These are phyloP conservation scores for Hemisphaericaspora nanyangensis DNA, from an alignment of 805 yeast species.

Conservation along the genomic window DNA sequence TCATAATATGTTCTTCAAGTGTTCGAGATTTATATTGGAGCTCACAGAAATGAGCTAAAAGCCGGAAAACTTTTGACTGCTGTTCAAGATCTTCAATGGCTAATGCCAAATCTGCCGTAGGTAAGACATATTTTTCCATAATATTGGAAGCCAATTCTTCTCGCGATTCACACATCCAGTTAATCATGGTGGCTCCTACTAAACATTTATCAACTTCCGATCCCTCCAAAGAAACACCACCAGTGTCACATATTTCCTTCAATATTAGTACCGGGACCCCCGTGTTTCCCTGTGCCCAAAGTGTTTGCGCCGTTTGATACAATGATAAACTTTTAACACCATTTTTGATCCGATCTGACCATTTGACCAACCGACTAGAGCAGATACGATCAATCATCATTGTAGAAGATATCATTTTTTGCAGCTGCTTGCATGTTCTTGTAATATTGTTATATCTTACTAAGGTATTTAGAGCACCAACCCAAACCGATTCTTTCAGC, in stretches of 20 bases:
- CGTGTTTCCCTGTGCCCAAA: slow-evolving; percentile 60
- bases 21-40: slow-evolving; percentile 48
- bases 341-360: slow-evolving; percentile 8
- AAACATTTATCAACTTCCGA: slow-evolving; percentile 19
- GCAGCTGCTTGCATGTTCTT: slow-evolving; percentile 33
- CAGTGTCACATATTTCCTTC: slow-evolving; percentile 17
- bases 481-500: slow-evolving; percentile 11
- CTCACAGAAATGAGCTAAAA: slow-evolving; percentile 73
- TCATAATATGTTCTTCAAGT: slow-evolving; percentile 42
- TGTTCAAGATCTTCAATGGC: slow-evolving; percentile 15
- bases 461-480: slow-evolving; percentile 34
- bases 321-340: slow-evolving; percentile 22
- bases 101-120: slow-evolving; percentile 26
- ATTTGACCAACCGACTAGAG: slow-evolving; percentile 12
- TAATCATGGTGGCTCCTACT: slow-evolving; percentile 45
- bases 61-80: slow-evolving; percentile 48
- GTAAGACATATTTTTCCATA: slow-evolving; percentile 52
- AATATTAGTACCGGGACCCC: slow-evolving; percentile 57
- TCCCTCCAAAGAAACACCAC: slow-evolving; percentile 12
- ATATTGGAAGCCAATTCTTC: slow-evolving; percentile 62
- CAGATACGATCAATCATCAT: slow-evolving; percentile 40
- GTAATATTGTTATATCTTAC: slow-evolving; percentile 40
- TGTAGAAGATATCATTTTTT: slow-evolving; percentile 49
- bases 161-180: slow-evolving; percentile 71
- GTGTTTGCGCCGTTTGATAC: slow-evolving; percentile 52